Percentiles rank a stretch among this genome's conserved stretches.
phyloP scores from a whole-genome alignment of 1,284 basidiomycete species.

The Ganoderma resinaceum region DNA sequence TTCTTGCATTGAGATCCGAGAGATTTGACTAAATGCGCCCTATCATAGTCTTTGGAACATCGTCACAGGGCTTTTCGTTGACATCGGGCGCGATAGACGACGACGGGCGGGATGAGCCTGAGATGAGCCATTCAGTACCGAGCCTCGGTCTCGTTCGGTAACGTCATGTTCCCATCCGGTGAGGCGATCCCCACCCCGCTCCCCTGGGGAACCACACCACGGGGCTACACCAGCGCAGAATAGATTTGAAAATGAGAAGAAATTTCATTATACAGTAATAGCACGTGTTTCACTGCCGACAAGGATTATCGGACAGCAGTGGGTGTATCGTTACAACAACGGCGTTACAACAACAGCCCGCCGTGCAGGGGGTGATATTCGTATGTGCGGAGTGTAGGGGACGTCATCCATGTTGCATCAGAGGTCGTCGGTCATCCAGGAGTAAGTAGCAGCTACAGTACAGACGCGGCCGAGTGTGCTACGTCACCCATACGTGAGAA shows the following conservation, averaged over 20 bases:
- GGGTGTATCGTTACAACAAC: slow-evolving; percentile 1
- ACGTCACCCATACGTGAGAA: background rate
- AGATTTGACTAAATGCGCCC: background rate
- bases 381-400: background rate
- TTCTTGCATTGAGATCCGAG: background rate
- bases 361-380: background rate
- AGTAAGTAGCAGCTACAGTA: slow-evolving; percentile 4
- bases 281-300: background rate
- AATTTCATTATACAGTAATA: background rate
- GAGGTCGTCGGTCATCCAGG: background rate
- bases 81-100: background rate
- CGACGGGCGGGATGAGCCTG: background rate
- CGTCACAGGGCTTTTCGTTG: background rate
- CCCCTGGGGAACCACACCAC: background rate
- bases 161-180: background rate
- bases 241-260: background rate
- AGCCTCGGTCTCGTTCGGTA: background rate
- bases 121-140: background rate
- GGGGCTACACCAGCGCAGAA: no score
- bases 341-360: no score
- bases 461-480: slow-evolving; percentile 1
- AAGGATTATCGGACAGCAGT: background rate
- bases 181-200: background rate
- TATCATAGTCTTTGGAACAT: background rate
- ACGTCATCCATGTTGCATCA: background rate